Percentiles rank a stretch among this genome's conserved stretches.
These are phyloP conservation scores for Coelastrella sp. DNA, from an alignment of 139 green algal species.

Conservation along the genomic window DNA sequence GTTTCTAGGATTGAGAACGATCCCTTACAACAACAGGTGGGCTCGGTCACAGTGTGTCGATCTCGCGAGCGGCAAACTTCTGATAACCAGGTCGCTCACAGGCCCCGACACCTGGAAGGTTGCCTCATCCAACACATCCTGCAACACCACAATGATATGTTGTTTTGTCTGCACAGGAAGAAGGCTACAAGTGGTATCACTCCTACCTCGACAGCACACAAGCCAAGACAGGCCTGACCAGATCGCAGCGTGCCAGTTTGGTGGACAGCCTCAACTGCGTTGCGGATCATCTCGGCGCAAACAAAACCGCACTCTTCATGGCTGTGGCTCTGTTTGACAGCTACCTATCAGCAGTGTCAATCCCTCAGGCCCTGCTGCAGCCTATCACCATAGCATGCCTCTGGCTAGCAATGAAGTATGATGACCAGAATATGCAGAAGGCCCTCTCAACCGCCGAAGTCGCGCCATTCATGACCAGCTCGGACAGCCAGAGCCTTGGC, in stretches of 20 bases:
- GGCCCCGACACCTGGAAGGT: no score
- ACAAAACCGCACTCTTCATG: slow-evolving; percentile 5
- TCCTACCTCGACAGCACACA: slow-evolving; percentile 7
- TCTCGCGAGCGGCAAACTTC: no score
- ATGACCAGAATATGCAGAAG: not conserved
- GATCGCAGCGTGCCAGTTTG: not conserved
- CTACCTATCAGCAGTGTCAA: not conserved
- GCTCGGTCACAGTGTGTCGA: no score
- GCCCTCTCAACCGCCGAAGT: not conserved
- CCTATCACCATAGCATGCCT: slow-evolving; percentile 26
- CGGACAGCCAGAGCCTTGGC: not conserved
- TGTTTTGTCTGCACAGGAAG: not conserved
- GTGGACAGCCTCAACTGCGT: slow-evolving; percentile 22
- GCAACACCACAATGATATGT: no score
- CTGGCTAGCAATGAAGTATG: slow-evolving; percentile 31
- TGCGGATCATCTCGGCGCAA: not conserved
- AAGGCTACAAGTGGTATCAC: not conserved
- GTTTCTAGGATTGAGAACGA: no score
- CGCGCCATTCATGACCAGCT: not conserved
- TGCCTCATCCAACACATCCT: no score
- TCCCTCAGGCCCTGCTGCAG: slow-evolving; percentile 12
- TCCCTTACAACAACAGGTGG: not conserved
- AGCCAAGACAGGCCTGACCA: slow-evolving; percentile 5
- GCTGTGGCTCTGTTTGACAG: slow-evolving; percentile 5
- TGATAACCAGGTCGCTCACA: no score